Conservation (phyloP, 305 asterid genomes). For the Solanum hybrid region DNA sequence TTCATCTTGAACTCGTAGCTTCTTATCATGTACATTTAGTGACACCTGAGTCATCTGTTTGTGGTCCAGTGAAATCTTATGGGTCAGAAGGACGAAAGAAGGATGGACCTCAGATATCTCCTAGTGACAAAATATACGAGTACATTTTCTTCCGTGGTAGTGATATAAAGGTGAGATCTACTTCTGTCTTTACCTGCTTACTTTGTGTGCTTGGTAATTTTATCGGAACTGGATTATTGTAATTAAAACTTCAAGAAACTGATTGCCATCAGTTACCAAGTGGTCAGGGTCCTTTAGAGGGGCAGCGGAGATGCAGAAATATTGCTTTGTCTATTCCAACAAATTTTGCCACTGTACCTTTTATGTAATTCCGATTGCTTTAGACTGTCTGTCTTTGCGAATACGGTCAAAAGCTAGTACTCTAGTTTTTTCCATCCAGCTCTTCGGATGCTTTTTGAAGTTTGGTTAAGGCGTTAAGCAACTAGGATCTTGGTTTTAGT, state of each 20-base stretch:
- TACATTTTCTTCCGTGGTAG: constrained; percentile 21
- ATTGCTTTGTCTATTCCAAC: not conserved
- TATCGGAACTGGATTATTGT: not conserved
- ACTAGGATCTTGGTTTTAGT: not conserved
- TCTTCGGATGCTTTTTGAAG: not conserved
- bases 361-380: not conserved
- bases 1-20: not conserved
- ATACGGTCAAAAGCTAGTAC: not conserved
- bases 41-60: not conserved
- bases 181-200: not conserved
- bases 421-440: not conserved
- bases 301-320: not conserved
- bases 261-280: not conserved
- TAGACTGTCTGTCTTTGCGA: not conserved
- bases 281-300: not conserved
- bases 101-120: constrained; percentile 13
- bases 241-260: not conserved
- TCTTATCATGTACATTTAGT: not conserved
- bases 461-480: not conserved
- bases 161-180: constrained; percentile 14
- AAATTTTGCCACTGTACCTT: not conserved
- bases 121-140: constrained; percentile 12
- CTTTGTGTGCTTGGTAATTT: not conserved
- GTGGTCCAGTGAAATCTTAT: constrained; percentile 18
- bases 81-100: constrained; percentile 24